Percentiles rank a stretch among this genome's conserved stretches.
These are phyloP conservation scores for Suillus americanus DNA, from an alignment of 768 basidiomycete genomes.

Conservation along the genomic window DNA sequence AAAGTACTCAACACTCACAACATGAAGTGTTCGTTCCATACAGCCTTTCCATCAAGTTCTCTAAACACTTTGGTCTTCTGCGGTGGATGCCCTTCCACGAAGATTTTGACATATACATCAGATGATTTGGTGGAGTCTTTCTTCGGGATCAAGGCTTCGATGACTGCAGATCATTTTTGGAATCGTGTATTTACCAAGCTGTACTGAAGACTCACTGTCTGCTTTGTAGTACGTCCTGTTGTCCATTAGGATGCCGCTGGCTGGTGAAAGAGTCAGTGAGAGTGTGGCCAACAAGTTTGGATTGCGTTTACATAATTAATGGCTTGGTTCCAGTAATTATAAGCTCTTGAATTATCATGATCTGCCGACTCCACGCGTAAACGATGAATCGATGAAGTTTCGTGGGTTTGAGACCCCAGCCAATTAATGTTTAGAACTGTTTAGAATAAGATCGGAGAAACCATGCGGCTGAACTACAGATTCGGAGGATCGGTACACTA, in stretches of 20 bases:
- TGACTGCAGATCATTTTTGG: not conserved
- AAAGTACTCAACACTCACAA: not conserved
- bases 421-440: not conserved
- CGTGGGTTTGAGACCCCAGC: not conserved
- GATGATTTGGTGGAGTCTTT: not conserved
- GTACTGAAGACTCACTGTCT: not conserved
- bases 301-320: not conserved
- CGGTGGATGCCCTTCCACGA: not conserved
- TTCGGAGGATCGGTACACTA: not conserved
- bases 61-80: not conserved
- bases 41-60: not conserved
- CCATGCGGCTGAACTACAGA: not conserved
- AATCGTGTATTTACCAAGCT: not conserved
- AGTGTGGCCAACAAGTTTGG: not conserved
- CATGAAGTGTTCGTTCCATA: constrained; percentile 1
- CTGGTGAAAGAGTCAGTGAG: not conserved
- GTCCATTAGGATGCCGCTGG: not conserved
- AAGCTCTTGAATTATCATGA: too few species aligned
- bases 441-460: not conserved
- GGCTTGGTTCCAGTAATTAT: too few species aligned
- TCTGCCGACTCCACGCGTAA: not conserved
- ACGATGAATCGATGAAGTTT: not conserved
- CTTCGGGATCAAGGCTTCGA: constrained; percentile 3
- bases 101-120: constrained; percentile 2
- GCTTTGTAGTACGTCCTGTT: not conserved